Base-by-base conservation (phyloP, 768 basidiomycete species). In the Dentipellis sp. region DNA sequence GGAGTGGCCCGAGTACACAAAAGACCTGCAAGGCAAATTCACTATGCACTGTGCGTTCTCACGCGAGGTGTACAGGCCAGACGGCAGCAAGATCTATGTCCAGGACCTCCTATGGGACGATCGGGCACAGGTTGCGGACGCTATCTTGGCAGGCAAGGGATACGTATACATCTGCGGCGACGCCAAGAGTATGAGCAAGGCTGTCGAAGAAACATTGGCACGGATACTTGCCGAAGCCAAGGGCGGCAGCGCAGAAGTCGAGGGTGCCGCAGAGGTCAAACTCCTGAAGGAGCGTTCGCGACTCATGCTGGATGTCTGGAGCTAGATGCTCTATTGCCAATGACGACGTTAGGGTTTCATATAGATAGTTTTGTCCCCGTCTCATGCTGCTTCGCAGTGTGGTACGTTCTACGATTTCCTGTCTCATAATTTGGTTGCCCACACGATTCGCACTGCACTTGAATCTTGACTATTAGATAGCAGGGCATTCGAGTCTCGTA, bases 141-240 rank as follows among this genome's bases (percentile, higher is more conserved):
- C 89, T 16, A 91, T 99, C 63, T 76, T 97, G 60, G 89, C 90
- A 61, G 89, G 91, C 69, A 93, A 97, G 73, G 97, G 91, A n/a
- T 95, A 94, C 69, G 80, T 97, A 2, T 97, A 97, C 71, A 91
- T 97, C 59, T 97, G 94, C 64, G 94, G 94, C 65, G 94, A 97
- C 64, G 94, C 94, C 54, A 95, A 91, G 79, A 81, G 79, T 70
- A 99, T 99, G 97, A 86, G 86, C 70, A 94, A 92, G 70, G 82
- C 87, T 45, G 97, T 99, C 19, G 97, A 99, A 71, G 92, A 95
- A 62, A 80, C 84, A 47, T 75, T 99, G 42, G 85, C 85, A 56
- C 77, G 74, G 60, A 86, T 93, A 60, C 78, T 99, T 17, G 97
- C 88, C 10, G 89, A 94, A 69, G 93, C 92, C 5, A 97, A 97